These are phyloP conservation scores for Aotearoamyces nothofagi DNA, from an alignment of 2,329 filamentous ascomycete species.

Conservation along the genomic window DNA sequence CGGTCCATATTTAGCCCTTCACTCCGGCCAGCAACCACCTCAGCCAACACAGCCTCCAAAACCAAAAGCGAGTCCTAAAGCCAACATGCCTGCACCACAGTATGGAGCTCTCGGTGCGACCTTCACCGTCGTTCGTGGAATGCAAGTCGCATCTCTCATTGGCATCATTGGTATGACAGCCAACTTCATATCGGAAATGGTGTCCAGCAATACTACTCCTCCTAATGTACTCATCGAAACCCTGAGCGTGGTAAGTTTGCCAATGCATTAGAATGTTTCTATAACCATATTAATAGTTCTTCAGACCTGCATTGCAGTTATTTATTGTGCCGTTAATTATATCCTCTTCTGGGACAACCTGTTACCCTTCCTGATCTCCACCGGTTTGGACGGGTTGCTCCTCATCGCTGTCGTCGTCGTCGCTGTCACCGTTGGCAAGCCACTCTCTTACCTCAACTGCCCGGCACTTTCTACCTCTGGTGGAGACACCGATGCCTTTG, in stretches of 20 bases:
- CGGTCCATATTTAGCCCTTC: conserved; percentile 5
- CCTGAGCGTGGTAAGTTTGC: conserved; percentile 55
- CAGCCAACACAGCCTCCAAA: too few species aligned
- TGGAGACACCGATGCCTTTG: conserved; percentile 27
- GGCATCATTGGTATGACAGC: conserved; percentile 66
- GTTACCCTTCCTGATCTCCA: conserved; percentile 57
- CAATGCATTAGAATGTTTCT: too few species aligned
- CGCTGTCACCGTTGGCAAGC: conserved; percentile 63
- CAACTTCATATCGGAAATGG: conserved; percentile 70
- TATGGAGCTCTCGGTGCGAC: conserved; percentile 59
- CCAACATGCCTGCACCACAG: conserved; percentile 13
- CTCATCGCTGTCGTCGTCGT: conserved; percentile 68
- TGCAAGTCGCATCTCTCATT: conserved; percentile 59
- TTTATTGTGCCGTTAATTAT: conserved; percentile 68
- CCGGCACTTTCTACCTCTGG: conserved; percentile 27
- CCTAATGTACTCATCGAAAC: conserved; percentile 65
- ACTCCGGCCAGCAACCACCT: too few species aligned
- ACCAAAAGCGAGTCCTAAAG: too few species aligned
- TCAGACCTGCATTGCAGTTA: conserved; percentile 60
- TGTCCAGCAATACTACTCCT: conserved; percentile 45
- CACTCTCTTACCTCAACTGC: conserved; percentile 67
- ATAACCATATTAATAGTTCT: too few species aligned
- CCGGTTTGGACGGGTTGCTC: conserved; percentile 49
- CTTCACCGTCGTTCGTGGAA: conserved; percentile 57
- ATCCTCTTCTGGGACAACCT: conserved; percentile 69